A percentile compares a stretch with the other conserved stretches of the same genome.
phyloP scores from a whole-genome alignment of 441 rosid genomes.

The Corymbia calophylla region DNA sequence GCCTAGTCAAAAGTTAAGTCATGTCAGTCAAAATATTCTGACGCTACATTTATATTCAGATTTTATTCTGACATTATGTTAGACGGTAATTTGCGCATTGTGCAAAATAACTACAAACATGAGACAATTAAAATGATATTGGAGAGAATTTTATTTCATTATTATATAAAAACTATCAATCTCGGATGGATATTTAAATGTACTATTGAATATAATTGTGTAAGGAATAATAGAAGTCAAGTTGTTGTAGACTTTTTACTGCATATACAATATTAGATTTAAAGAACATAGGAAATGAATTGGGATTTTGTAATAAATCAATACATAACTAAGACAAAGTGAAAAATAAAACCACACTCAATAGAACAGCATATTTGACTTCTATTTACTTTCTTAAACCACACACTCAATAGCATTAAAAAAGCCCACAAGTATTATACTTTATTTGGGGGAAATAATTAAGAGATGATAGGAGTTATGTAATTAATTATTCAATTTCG shows the following conservation, averaged over 20 bases:
- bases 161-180: background rate
- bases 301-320: background rate
- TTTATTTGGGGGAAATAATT: background rate
- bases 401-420: background rate
- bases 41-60: background rate
- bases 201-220: background rate
- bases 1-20: background rate
- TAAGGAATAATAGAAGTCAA: background rate
- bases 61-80: background rate
- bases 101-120: background rate
- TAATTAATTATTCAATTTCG: background rate
- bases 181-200: background rate
- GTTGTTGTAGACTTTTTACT: background rate
- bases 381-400: background rate
- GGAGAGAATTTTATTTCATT: background rate
- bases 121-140: background rate
- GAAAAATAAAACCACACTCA: background rate
- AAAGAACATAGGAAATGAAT: background rate
- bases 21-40: background rate
- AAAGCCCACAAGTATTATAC: background rate
- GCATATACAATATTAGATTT: background rate
- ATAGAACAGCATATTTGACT: background rate
- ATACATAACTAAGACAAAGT: background rate
- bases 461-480: background rate
- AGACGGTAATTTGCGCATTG: background rate